Evolutionary conservation across 2,329 filamentous ascomycete genomes (phyloP).

Genomic region (Cladosporium sp.): DNA sequence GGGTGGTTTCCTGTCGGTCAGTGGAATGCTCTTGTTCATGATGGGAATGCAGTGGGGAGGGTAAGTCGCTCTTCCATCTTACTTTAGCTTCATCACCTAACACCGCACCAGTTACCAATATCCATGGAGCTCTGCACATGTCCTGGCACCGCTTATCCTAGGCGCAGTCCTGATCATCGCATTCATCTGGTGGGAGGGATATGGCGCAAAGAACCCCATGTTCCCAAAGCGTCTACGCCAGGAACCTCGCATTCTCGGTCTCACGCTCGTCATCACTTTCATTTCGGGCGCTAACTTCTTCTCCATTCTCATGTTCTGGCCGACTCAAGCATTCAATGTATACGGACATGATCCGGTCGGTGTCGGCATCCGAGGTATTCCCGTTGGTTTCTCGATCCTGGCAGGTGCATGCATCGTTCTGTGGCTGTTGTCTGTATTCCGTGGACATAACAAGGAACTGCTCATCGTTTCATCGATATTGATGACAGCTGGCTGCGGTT

Average conservation of each 20-base stretch:
- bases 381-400: slow-evolving; percentile 62
- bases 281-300: slow-evolving; percentile 39
- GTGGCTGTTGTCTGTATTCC: slow-evolving; percentile 53
- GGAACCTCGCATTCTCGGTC: slow-evolving; percentile 32
- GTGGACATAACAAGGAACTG: slow-evolving; percentile 56
- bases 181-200: slow-evolving; percentile 32
- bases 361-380: slow-evolving; percentile 62
- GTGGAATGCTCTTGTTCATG: slow-evolving; percentile 50
- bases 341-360: slow-evolving; percentile 54
- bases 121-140: slow-evolving; percentile 29
- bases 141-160: slow-evolving; percentile 32
- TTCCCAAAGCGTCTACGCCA: slow-evolving; percentile 29
- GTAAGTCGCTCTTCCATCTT: background rate
- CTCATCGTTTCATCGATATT: slow-evolving; percentile 56
- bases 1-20: slow-evolving; percentile 49
- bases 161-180: slow-evolving; percentile 28
- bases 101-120: slow-evolving; percentile 22
- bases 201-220: slow-evolving; percentile 31
- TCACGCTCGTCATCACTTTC: slow-evolving; percentile 38
- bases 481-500: slow-evolving; percentile 57
- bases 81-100: background rate
- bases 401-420: slow-evolving; percentile 58
- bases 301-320: slow-evolving; percentile 54
- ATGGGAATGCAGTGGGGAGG: slow-evolving; percentile 35
- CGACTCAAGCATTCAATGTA: slow-evolving; percentile 45